Evolutionary conservation across 768 basidiomycete species (phyloP).

Genomic region (Porphyrellus cyaneotinctus): DNA sequence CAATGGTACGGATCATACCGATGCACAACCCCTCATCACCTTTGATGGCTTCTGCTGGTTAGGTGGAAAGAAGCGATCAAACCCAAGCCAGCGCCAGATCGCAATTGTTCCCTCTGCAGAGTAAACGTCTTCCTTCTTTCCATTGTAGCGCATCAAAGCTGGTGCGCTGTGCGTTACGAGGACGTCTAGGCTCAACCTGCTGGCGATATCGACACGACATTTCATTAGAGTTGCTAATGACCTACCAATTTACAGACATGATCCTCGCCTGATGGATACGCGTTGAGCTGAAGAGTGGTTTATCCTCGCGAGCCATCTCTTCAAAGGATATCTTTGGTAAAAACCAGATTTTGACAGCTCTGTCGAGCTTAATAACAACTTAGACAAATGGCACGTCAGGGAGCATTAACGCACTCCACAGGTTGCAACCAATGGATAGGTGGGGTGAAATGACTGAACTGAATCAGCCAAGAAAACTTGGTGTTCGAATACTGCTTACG

Average conservation of each 20-base stretch:
- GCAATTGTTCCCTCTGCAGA: slow-evolving; percentile 48
- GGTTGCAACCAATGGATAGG: slow-evolving; percentile 64
- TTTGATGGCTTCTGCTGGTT: slow-evolving; percentile 31
- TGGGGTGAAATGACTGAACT: slow-evolving; percentile 62
- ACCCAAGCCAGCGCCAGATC: slow-evolving; percentile 66
- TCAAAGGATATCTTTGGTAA: slow-evolving; percentile 39
- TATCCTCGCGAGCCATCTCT: slow-evolving; percentile 59
- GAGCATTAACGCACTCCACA: slow-evolving; percentile 54
- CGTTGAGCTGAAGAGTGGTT: slow-evolving; percentile 69
- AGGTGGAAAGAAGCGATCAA: slow-evolving; percentile 61
- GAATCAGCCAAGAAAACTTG: slow-evolving; percentile 1
- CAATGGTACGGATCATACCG: slow-evolving; percentile 39
- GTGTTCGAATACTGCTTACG: slow-evolving; percentile 33
- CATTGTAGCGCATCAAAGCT: slow-evolving; percentile 39
- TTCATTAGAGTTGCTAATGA: not conserved
- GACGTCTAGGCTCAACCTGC: slow-evolving; percentile 56
- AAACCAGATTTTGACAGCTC: slow-evolving; percentile 73
- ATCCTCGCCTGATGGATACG: slow-evolving; percentile 63
- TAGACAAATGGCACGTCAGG: not conserved
- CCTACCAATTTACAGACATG: slow-evolving; percentile 60
- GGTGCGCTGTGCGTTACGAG: slow-evolving; percentile 53
- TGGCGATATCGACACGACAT: not conserved
- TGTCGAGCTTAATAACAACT: slow-evolving; percentile 51
- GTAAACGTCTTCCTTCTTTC: slow-evolving; percentile 23
- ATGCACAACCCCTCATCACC: slow-evolving; percentile 53